A percentile compares a stretch with the other conserved stretches of the same genome.
phyloP scores from a whole-genome alignment of 768 basidiomycete genomes.

The Amanita inopinata region DNA sequence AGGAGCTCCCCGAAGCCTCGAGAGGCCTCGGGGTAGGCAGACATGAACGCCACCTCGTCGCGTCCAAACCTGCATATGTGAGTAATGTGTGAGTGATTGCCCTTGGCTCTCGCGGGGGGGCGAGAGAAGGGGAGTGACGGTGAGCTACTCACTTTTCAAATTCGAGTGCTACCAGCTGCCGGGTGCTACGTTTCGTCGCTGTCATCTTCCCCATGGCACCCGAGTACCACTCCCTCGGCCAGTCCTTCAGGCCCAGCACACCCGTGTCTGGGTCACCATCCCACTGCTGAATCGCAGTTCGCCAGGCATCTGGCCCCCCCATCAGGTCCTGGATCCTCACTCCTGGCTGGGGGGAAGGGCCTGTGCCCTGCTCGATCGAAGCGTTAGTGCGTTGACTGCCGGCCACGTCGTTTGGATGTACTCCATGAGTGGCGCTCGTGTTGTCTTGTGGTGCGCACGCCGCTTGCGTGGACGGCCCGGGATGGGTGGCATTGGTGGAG shows the following conservation, averaged over 20 bases:
- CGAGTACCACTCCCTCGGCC: constrained; percentile 9
- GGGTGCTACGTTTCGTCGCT: constrained; percentile 3
- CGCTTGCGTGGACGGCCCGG: no score
- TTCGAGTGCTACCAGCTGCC: constrained; percentile 1
- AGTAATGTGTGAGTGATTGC: no score
- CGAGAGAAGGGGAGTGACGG: not conserved
- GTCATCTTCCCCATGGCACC: not conserved
- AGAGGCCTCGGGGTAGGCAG: constrained; percentile 6
- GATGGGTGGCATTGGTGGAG: no score
- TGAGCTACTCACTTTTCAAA: not conserved
- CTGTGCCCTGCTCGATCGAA: no score
- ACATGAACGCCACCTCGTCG: constrained; percentile 2
- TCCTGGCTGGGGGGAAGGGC: no score
- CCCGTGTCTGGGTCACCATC: not conserved
- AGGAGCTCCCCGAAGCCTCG: constrained; percentile 1
- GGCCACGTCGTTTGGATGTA: no score
- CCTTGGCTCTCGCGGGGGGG: no score
- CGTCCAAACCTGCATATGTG: not conserved
- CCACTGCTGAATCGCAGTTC: constrained; percentile 10
- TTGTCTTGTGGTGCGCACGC: no score
- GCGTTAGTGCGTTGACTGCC: no score
- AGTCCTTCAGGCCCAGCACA: constrained; percentile 6
- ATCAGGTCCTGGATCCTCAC: constrained; percentile 9
- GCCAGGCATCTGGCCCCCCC: constrained; percentile 6
- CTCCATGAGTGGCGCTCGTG: no score